phyloP scores from a whole-genome alignment of 495 filamentous ascomycete genomes.

The Terfezia claveryi region DNA sequence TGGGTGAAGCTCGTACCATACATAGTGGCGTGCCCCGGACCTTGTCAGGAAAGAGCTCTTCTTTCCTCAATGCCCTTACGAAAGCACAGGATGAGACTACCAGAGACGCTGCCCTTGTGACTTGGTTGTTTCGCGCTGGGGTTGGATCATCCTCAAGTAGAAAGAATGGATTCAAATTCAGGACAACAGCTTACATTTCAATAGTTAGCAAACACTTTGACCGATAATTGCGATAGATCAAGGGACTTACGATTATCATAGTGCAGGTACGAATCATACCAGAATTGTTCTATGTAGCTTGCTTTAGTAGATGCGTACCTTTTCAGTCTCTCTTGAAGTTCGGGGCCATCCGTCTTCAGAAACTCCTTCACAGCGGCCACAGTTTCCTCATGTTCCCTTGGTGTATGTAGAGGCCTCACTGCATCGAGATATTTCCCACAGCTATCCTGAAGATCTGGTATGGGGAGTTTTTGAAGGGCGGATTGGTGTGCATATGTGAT shows the following conservation, averaged over 20 bases:
- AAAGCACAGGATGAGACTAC: conserved; percentile 79
- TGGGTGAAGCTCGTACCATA: conserved; percentile 31
- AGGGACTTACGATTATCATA: conserved; percentile 58
- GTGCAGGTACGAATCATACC: conserved; percentile 97
- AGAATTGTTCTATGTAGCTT: conserved; percentile 98
- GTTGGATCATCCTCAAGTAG: conserved; percentile 93
- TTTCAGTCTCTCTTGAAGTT: conserved; percentile 71
- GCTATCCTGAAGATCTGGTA: conserved; percentile 70
- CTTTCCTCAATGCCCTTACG: conserved; percentile 75
- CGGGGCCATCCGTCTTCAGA: conserved; percentile 57
- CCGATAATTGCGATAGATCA: neutral
- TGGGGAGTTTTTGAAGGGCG: conserved; percentile 72
- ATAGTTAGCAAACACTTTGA: conserved; percentile 2
- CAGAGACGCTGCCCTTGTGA: conserved; percentile 80
- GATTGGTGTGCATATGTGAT: conserved; percentile 83
- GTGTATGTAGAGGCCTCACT: conserved; percentile 60
- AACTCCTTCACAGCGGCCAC: conserved; percentile 67
- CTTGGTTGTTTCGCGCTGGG: conserved; percentile 84
- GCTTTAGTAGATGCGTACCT: conserved; percentile 82
- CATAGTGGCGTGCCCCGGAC: conserved; percentile 61
- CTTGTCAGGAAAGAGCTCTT: conserved; percentile 81
- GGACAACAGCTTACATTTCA: conserved; percentile 43
- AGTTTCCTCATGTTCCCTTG: conserved; percentile 66
- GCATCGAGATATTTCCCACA: conserved; percentile 60
- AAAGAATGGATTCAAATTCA: conserved; percentile 97